Conservation (phyloP, 768 basidiomycete genomes). For the Sarcodon aspratus region DNA sequence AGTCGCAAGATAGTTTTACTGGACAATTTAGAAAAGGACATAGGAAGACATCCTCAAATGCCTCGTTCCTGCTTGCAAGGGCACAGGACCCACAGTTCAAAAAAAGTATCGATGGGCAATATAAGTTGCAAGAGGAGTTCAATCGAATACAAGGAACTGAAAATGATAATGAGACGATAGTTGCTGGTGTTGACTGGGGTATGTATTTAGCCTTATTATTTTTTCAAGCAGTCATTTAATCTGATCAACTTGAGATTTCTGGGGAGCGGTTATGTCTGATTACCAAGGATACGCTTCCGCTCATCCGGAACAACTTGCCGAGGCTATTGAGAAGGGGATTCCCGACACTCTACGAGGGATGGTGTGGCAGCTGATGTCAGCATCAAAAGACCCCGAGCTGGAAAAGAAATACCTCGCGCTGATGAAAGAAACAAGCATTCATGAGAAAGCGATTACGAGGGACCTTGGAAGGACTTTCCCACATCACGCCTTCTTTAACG, state of each 20-base stretch:
- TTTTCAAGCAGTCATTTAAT: conserved; percentile 2
- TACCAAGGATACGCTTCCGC: conserved; percentile 83
- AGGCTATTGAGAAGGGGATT: conserved; percentile 88
- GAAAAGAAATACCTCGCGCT: conserved; percentile 76
- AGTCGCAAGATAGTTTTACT: conserved; percentile 6
- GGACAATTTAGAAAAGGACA: conserved; percentile 23
- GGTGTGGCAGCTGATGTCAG: conserved; percentile 97
- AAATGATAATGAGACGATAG: conserved; percentile 23
- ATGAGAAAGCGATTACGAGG: conserved; percentile 90
- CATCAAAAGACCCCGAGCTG: conserved; percentile 83
- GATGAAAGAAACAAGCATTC: conserved; percentile 72
- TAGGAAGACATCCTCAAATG: conserved; percentile 51
- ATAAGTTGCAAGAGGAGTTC: conserved; percentile 71
- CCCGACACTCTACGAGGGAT: conserved; percentile 83
- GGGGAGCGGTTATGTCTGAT: conserved; percentile 91
- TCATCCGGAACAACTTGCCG: conserved; percentile 66
- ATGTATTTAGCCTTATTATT: conserved; percentile 12
- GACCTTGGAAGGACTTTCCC: conserved; percentile 97
- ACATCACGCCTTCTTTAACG: conserved; percentile 91
- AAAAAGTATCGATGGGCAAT: conserved; percentile 49
- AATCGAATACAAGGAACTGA: conserved; percentile 49
- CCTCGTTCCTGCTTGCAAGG: conserved; percentile 42
- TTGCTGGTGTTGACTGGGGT: conserved; percentile 68
- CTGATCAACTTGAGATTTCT: conserved; percentile 53
- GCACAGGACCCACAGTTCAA: conserved; percentile 27